These are phyloP conservation scores for Solanum pinnatisectum DNA, from an alignment of 257 asterid genomes.

Conservation along the genomic window DNA sequence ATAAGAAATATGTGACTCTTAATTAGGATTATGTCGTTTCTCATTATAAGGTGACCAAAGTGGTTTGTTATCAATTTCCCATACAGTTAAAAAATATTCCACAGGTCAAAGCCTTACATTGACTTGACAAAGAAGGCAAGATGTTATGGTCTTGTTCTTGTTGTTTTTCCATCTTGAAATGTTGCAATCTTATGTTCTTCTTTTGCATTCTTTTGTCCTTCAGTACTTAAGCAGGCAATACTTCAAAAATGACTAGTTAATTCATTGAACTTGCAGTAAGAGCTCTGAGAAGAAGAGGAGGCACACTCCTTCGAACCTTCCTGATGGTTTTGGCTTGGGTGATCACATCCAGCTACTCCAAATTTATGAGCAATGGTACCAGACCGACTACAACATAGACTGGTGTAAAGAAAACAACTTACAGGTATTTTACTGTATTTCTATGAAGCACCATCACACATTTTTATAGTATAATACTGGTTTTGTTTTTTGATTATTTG, in stretches of 20 bases:
- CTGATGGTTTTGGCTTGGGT: constrained; percentile 92
- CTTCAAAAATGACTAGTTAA: neutral
- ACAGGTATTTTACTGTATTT: constrained; percentile 37
- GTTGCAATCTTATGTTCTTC: neutral
- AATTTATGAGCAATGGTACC: constrained; percentile 86
- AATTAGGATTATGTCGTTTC: neutral
- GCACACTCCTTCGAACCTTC: constrained; percentile 68
- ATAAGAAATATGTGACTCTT: neutral
- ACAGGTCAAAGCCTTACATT: neutral
- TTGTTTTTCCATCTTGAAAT: neutral
- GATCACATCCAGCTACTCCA: constrained; percentile 95
- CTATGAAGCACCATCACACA: neutral
- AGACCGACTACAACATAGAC: constrained; percentile 39
- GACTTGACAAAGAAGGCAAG: neutral
- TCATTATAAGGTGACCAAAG: neutral
- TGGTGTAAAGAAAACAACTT: constrained; percentile 91
- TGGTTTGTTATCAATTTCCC: neutral
- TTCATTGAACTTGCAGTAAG: constrained; percentile 30
- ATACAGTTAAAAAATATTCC: neutral
- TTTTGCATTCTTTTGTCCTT: neutral
- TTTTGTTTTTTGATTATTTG: neutral
- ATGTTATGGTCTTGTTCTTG: neutral
- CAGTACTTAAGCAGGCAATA: neutral
- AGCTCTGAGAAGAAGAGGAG: constrained; percentile 64
- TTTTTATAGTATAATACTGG: neutral